A percentile compares a stretch with the other conserved stretches of the same genome.
These are phyloP conservation scores for Brasenia schreberi DNA, from an alignment of 164 flowering plant species.

Conservation along the genomic window DNA sequence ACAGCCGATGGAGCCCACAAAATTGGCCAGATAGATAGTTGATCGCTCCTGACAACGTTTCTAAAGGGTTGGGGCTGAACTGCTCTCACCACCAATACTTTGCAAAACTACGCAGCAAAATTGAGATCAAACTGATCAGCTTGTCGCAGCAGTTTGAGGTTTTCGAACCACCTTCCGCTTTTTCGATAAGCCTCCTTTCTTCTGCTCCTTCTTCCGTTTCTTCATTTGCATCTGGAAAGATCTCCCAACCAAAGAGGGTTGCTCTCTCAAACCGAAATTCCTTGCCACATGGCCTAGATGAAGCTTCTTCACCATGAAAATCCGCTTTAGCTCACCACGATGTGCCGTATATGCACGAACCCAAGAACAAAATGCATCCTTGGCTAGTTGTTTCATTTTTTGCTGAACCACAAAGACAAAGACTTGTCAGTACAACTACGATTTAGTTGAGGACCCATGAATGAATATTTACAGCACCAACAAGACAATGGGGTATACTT, in stretches of 20 bases:
- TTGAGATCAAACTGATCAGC: not conserved
- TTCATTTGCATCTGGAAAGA: constrained; percentile 42
- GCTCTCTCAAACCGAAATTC: constrained; percentile 85
- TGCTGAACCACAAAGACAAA: constrained; percentile 22
- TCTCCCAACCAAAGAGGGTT: constrained; percentile 73
- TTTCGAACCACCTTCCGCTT: constrained; percentile 24
- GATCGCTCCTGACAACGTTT: too few species aligned
- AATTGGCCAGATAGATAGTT: too few species aligned
- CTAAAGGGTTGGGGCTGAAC: too few species aligned
- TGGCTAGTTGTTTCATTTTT: constrained; percentile 45
- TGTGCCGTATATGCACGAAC: constrained; percentile 88
- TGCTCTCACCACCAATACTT: too few species aligned
- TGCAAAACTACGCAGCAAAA: not conserved
- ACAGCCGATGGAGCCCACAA: too few species aligned
- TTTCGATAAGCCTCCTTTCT: constrained; percentile 25
- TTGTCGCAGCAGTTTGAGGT: constrained; percentile 8
- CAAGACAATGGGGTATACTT: not conserved
- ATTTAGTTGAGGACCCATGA: not conserved
- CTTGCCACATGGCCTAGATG: constrained; percentile 89
- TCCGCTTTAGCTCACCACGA: constrained; percentile 79
- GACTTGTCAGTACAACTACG: not conserved
- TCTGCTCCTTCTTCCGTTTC: constrained; percentile 66
- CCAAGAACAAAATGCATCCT: constrained; percentile 89
- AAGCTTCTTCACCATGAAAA: constrained; percentile 82
- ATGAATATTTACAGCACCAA: not conserved